A percentile compares a stretch with the other conserved stretches of the same genome.
phyloP scores from a whole-genome alignment of 1,284 basidiomycete species.

The Apiotrichum porosum region DNA sequence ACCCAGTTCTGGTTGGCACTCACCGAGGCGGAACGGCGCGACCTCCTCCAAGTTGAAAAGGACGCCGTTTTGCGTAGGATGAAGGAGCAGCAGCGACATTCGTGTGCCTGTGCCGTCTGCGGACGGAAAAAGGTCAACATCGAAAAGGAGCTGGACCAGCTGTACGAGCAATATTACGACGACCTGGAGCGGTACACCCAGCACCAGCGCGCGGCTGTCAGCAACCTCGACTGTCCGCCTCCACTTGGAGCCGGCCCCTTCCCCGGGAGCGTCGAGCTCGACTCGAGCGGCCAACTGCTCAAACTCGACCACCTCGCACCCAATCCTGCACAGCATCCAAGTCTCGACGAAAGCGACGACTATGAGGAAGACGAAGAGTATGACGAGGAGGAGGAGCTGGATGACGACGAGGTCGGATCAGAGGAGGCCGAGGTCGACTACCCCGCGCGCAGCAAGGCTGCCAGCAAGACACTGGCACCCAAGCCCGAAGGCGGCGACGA shows the following conservation, averaged over 20 bases:
- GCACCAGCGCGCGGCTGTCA: constrained; percentile 86
- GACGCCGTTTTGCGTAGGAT: constrained; percentile 95
- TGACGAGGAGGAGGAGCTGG: constrained; percentile 50
- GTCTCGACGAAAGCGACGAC: constrained; percentile 39
- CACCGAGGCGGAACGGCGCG: constrained; percentile 78
- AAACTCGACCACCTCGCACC: constrained; percentile 56
- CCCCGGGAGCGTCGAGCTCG: constrained; percentile 92
- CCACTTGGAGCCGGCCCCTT: constrained; percentile 96
- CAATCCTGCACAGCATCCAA: constrained; percentile 48
- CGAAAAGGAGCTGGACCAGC: constrained; percentile 97
- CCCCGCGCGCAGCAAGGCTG: constrained; percentile 14
- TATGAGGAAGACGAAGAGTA: constrained; percentile 43
- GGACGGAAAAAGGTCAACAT: constrained; percentile 97
- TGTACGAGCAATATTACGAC: constrained; percentile 99
- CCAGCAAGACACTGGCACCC: constrained; percentile 23
- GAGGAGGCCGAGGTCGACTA: constrained; percentile 59
- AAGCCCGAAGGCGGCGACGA: constrained; percentile 54
- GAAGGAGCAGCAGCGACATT: constrained; percentile 98
- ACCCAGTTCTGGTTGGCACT: constrained; percentile 95
- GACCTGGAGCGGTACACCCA: constrained; percentile 98
- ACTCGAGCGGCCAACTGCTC: constrained; percentile 80
- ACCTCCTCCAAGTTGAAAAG: constrained; percentile 93
- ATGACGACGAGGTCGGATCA: constrained; percentile 59
- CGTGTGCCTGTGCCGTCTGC: constrained; percentile 92
- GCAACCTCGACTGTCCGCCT: constrained; percentile 76